phyloP scores from a whole-genome alignment of 2,329 filamentous ascomycete species.

The Pseudogymnoascus sp. region DNA sequence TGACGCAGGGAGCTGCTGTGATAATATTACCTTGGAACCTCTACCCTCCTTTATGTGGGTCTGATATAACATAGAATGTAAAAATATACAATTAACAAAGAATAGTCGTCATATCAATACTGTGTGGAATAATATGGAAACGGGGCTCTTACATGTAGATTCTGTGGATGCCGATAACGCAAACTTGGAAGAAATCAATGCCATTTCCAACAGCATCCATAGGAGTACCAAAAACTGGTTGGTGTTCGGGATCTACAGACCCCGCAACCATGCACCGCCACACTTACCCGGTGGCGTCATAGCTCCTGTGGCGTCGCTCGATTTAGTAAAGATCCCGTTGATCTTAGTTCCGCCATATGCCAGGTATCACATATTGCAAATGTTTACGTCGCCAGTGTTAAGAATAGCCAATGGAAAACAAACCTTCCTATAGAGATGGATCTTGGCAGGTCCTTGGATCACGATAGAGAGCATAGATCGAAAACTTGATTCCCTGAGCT shows the following conservation, averaged over 20 bases:
- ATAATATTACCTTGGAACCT: conserved; percentile 6
- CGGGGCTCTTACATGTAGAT: background rate
- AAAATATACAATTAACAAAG: background rate
- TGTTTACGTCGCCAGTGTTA: background rate
- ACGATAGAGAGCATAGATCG: background rate
- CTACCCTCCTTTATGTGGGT: background rate
- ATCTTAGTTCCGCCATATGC: background rate
- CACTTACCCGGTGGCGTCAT: conserved; percentile 5
- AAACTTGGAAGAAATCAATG: conserved; percentile 1
- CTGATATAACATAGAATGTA: background rate
- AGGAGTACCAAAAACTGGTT: background rate
- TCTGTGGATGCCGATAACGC: background rate
- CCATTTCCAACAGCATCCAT: background rate
- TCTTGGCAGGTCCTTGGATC: background rate
- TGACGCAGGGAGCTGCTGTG: conserved; percentile 4
- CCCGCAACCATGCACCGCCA: background rate
- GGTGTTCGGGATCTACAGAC: background rate
- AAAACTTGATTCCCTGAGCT: conserved; percentile 4
- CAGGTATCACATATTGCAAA: conserved; percentile 4
- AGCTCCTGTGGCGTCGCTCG: background rate
- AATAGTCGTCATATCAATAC: conserved; percentile 6
- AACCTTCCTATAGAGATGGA: background rate
- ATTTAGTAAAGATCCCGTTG: background rate
- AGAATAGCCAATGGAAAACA: background rate
- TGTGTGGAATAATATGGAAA: background rate